Evolutionary conservation across 176 grass and related monocot genomes (phyloP).

Genomic region (Chloris gayana): DNA sequence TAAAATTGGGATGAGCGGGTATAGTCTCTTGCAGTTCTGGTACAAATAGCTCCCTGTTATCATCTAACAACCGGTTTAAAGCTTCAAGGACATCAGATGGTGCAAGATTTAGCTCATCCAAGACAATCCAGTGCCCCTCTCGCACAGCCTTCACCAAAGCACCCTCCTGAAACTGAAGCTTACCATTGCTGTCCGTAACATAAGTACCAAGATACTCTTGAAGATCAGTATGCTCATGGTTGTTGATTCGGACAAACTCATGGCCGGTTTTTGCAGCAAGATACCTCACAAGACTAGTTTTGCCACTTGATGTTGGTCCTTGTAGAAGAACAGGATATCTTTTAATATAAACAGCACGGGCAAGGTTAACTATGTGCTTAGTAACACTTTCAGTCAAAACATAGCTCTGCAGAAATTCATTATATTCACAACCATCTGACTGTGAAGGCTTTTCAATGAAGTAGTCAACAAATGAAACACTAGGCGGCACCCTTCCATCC

Average conservation of each 20-base stretch:
- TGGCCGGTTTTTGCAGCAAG: slow-evolving; percentile 85
- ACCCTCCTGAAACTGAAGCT: slow-evolving; percentile 90
- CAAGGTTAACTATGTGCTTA: slow-evolving; percentile 80
- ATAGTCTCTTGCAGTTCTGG: slow-evolving; percentile 90
- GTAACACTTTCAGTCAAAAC: slow-evolving; percentile 78
- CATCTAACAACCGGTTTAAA: slow-evolving; percentile 95
- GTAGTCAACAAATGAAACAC: slow-evolving; percentile 63
- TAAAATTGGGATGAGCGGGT: slow-evolving; percentile 88
- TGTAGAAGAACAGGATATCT: slow-evolving; percentile 90
- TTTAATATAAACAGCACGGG: slow-evolving; percentile 90
- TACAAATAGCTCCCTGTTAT: slow-evolving; percentile 93
- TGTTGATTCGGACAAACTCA: slow-evolving; percentile 98
- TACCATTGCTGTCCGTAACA: slow-evolving; percentile 72
- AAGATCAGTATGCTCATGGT: slow-evolving; percentile 97
- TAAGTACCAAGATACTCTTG: slow-evolving; percentile 98
- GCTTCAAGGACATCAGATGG: slow-evolving; percentile 97
- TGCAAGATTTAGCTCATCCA: slow-evolving; percentile 98
- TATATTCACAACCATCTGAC: slow-evolving; percentile 40
- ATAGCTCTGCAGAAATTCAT: slow-evolving; percentile 62
- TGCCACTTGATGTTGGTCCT: slow-evolving; percentile 95
- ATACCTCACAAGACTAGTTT: slow-evolving; percentile 89
- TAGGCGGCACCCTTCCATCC: slow-evolving; percentile 51
- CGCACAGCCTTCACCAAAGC: slow-evolving; percentile 95
- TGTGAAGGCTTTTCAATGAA: slow-evolving; percentile 44
- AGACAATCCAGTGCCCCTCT: slow-evolving; percentile 92